Evolutionary conservation across 495 filamentous ascomycete genomes (phyloP), one percentile per base, ranked within the genome.

Genomic region (Xylona heveae): DNA sequence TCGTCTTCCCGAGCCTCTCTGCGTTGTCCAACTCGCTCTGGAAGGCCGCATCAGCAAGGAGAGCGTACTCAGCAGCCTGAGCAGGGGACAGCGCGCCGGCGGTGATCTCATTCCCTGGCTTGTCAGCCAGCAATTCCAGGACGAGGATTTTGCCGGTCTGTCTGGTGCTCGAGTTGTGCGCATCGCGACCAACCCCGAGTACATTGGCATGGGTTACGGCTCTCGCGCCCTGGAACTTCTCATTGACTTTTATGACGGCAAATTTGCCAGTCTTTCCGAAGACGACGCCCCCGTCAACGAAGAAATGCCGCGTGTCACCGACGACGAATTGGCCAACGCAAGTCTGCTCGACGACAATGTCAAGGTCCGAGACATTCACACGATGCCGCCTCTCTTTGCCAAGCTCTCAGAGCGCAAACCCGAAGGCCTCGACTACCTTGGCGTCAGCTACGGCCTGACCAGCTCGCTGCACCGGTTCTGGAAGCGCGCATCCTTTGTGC

Each of bases 101-200:
- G 90, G 90, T 37, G 90, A 99, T 49, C 58, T 99, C 28, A 99
- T 99, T 31, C 90, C 90, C 1, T 99, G 90, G 90, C 66, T 95
- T 25, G 78, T 99, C 33, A 85, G 78, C 48, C 88, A 95, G 49
- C 90, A 99, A 51, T 99, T 93, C 57, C 90, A 95, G 48, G 90
- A 99, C 43, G 81, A 91, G 40, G 79, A 91, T 34, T 99, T 99
- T 42, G 88, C 88, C 16, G 74, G 77, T 35, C 65, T 95, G 10
- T 93, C 82, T 5, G 90, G 90, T 23, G 90, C 85, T 21, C 69
- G 90, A 19, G 58, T 99, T 25, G 82, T 99, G 18, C 74, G 90
- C 14, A 95, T 99, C 37, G 90, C 90, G 5, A 94, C 88, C 1
- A 90, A 94, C 48, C 90, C 90, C 0, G 84, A 95, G 30, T 94